phyloP scores from a whole-genome alignment of 2,329 filamentous ascomycete species.

The Fusarium humuli region DNA sequence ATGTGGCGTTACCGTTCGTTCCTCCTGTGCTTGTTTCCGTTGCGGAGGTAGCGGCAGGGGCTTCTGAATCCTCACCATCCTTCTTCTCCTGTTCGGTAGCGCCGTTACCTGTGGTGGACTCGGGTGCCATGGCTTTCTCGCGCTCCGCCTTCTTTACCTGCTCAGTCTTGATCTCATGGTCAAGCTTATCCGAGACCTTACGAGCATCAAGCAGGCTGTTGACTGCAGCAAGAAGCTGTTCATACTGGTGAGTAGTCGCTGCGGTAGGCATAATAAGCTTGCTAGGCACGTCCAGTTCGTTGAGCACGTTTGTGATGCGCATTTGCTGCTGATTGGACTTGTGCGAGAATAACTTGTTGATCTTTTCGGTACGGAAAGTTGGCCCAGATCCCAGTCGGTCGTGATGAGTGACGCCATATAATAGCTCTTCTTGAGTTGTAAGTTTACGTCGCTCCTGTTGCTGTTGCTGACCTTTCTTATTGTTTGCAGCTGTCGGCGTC shows the following conservation, averaged over 20 bases:
- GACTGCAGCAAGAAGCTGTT: conserved; percentile 75
- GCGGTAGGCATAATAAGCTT: conserved; percentile 80
- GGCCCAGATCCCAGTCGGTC: conserved; percentile 89
- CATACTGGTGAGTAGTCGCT: conserved; percentile 77
- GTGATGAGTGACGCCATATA: conserved; percentile 86
- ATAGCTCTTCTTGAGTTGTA: conserved; percentile 77
- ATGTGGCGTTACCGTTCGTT: conserved; percentile 14
- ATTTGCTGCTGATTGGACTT: conserved; percentile 81
- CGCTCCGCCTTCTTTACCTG: conserved; percentile 67
- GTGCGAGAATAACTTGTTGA: conserved; percentile 81
- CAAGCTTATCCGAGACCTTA: conserved; percentile 81
- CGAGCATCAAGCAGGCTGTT: conserved; percentile 76
- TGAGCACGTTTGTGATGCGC: conserved; percentile 78
- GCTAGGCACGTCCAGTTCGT: conserved; percentile 76
- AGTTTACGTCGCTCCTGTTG: conserved; percentile 74
- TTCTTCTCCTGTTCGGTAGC: conserved; percentile 17
- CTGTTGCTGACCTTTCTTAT: conserved; percentile 61
- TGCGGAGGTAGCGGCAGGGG: conserved; percentile 7
- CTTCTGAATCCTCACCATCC: conserved; percentile 29
- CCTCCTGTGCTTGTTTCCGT: conserved; percentile 17
- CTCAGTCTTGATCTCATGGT: conserved; percentile 74
- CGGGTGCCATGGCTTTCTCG: conserved; percentile 53
- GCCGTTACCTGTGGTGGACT: conserved; percentile 36
- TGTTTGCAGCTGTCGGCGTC: conserved; percentile 53
- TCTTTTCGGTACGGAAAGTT: conserved; percentile 86